phyloP scores from a whole-genome alignment of 768 basidiomycete species.

The Agaricus blazei region DNA sequence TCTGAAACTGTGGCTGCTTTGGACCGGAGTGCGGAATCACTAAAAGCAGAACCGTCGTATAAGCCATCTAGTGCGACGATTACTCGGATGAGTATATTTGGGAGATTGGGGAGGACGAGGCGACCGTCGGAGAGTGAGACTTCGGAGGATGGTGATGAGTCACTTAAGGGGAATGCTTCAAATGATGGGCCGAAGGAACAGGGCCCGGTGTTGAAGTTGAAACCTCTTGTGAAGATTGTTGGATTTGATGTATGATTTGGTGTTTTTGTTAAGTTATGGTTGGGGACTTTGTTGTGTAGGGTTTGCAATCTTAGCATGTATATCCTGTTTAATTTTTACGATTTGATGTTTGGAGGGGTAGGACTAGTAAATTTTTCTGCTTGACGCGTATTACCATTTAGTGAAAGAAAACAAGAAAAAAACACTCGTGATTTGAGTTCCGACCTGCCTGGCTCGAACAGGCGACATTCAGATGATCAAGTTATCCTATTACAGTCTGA shows the following conservation, averaged over 20 bases:
- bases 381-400: too few relatives aligned
- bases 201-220: conserved; percentile 50
- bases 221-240: conserved; percentile 52
- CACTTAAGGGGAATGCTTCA: conserved; percentile 38
- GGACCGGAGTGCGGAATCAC: conserved; percentile 41
- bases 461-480: conserved; percentile 33
- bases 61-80: conserved; percentile 35
- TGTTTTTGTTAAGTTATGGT: neutral
- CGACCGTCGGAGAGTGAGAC: conserved; percentile 57
- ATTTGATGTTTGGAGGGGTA: too few relatives aligned
- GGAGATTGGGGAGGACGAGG: conserved; percentile 43
- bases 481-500: conserved; percentile 33
- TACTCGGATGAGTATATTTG: conserved; percentile 60
- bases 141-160: conserved; percentile 44
- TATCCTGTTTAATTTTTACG: neutral
- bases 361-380: too few relatives aligned
- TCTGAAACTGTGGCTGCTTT: conserved; percentile 52
- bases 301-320: neutral
- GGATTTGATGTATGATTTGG: conserved; percentile 42
- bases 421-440: neutral
- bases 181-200: conserved; percentile 34
- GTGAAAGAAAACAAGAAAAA: too few relatives aligned
- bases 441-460: conserved; percentile 55
- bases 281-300: neutral
- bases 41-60: conserved; percentile 36